Evolutionary conservation across 768 basidiomycete genomes (phyloP), one percentile per base, ranked within the genome.

Genomic region (Mrakia gelida): DNA sequence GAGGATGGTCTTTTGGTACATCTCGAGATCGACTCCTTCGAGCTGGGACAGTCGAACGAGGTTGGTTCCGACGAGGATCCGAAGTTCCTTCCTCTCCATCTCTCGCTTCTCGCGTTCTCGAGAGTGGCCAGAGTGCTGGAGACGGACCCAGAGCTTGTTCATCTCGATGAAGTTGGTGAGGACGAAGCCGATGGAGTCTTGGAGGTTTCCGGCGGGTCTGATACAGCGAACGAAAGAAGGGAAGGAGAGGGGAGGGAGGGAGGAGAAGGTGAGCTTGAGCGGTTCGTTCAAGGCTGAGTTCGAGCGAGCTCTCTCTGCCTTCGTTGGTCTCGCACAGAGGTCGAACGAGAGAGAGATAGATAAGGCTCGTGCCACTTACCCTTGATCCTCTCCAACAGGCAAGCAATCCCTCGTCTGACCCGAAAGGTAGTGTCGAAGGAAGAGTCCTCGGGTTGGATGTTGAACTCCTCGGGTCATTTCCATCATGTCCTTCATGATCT

Each of bases 401-500:
- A 99, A 85, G 83, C 96, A 90, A 82, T 98, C 95, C 80, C 95
- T 88, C 23, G 97, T 98, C 86, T 98, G 95, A 21, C 97, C 96
- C 79, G 92, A 94, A 49, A 98, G 90, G 85, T 98, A 98, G 83
- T 99, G 96, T 38, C 96, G 88, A 52, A 99, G 87, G 86, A 99
- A 99, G 49, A 99, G 86, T 26, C 97, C 97, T 67, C 97, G 88
- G 71, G 95, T 94, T n/a, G 97, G 96, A 84, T 98, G 95, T 80
- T 98, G 88, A 7, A 99, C 94, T 79, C 97, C 97, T 28, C 95
- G 88, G 52, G 94, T 94, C 97, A 98, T 98, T 85, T 99, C 97
- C 92, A 99, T 92, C 96, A 98, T 98, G 85, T 99, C 97, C 88
- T 97, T 98, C 96, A 98, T 99, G 80, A 99, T 94, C 86, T 99